Evolutionary conservation across 2,329 filamentous ascomycete species (phyloP), one percentile per base, ranked within the genome.

Genomic region (Fusarium sp.): DNA sequence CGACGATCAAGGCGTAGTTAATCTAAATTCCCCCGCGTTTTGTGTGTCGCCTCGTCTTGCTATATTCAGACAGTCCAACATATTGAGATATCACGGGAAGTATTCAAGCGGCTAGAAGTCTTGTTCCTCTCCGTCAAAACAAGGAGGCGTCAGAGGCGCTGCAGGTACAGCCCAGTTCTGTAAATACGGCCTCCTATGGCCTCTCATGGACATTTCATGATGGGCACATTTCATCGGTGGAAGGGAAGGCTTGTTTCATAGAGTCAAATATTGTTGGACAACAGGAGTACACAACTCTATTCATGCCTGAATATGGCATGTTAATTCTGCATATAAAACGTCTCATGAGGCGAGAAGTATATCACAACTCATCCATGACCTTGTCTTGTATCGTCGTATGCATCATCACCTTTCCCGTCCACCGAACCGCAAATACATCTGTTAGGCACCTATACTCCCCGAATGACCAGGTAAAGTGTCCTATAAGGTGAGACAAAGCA

Each of bases 181-280:
- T 33, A 10, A 47, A 23, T n/a, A 11, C 18, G 6, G 10, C 21
- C 38, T 40, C 18, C n/a, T 15, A 33, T 32, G n/a, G 58, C 32
- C 13, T n/a, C 35, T 56, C 37, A 25, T 28, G 12, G 40, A 56
- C 25, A 21, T 47, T 42, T 40, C 47, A 60, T 47, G 46, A 65
- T 60, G 40, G 38, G 37, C 18, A 30, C 28, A 33, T 33, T 35
- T 47, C 47, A 21, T 60, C 66, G 68, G 66, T 52, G 56, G 9
- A 71, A 70, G 37, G 66, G 66, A 70, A 40, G 19, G 33, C 30
- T 43, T 60, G 47, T 56, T 70, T 52, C 66, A 52, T 37, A 57
- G 15, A 44, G 15, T 23, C 15, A 32, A 25, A 25, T 6, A 10
- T n/a, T 12, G 18, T 57, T 62, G 69, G 69, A 52, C 67, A 49